Base-by-base conservation (phyloP, 768 basidiomycete species). In the Boletus reticulatus region DNA sequence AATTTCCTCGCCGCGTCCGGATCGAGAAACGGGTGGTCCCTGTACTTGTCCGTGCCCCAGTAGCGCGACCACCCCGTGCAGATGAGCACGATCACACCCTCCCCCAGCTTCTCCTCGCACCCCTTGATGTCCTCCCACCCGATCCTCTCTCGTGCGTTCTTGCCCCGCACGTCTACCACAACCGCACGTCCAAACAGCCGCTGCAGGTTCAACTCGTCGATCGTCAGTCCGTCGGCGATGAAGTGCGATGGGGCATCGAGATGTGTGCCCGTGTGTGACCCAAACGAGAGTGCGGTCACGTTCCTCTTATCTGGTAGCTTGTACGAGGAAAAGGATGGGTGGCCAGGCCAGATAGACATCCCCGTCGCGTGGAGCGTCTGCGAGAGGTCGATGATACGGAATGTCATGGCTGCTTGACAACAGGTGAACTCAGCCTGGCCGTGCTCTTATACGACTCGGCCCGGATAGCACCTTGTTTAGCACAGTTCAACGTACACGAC, bases 191-290 rank as follows among this genome's bases (percentile, higher is more conserved):
- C 81, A 16, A 85, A 64, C 44, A 88, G 75, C 11, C 75, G 68
- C 4, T 69, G 61, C 13, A 88, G 73, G 29, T 81, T 78, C 34
- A 89, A 72, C 47, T 81, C 71, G 60, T 84, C 81, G 47, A 89
- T 78, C 3, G 80, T 76, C 42, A 69, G 65, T 5, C 84, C 86
- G 47, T 78, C 69, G 6, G 68, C 68, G 66, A 85, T 66, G 72
- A 87, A 89, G 61, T 91, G 88, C 39, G 77, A 81, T 0, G 88
- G 88, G 2, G 88, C 87, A 65, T 91, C 88, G 62, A 89, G 77
- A 70, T 91, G 88, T 9, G 88, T 90, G 42, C 88, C 88, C 4
- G 85, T 84, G 65, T 91, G 88, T 1, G 88, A 82, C 14, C 84
- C 82, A 11, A 88, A 58, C 31, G 79, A 72, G 34, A 91, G 71